Evolutionary conservation across 2,329 filamentous ascomycete species (phyloP), one percentile per base, ranked within the genome.

Genomic region (Hysterium pulicare): DNA sequence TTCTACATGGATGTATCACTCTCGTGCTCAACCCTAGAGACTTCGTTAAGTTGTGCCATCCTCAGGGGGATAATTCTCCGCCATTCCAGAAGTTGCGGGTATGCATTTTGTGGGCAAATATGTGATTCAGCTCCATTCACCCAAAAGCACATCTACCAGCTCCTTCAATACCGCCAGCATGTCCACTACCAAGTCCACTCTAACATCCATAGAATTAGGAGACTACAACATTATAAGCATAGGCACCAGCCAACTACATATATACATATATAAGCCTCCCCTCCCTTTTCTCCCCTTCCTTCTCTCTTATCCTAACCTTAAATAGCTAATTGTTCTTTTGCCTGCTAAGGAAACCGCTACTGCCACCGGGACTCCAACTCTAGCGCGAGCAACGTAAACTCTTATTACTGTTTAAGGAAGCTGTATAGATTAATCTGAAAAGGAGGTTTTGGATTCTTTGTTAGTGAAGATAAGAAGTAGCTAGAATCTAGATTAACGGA

Each of bases 21-120:
- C n/a, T 16, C 13, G 13, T 31, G 13, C 3, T 31, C 3, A 3
- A 9, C 28, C 28, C 8, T 31, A n/a, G 16, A n/a, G 13, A 31
- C 28, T 4, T 8, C 28, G 4, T 8, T 31, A 31, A n/a, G 4
- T 9, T 16, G 80, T 38, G 88, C 84, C 0, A 80, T 81, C 2
- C 78, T 88, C 15, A n/a, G n/a, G n/a, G n/a, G n/a, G n/a, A n/a
- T n/a, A n/a, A n/a, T 68, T 88, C 13, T 74, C 83, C 1, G 84
- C 84, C 2, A 78, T 83, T 1, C 84, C 84, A 1, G 84, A 89
- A 61, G 79, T 89, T 5, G 82, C 83, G n/a, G n/a, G n/a, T n/a
- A n/a, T n/a, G n/a, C n/a, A n/a, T n/a, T n/a, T n/a, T n/a, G n/a
- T n/a, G n/a, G n/a, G n/a, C n/a, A n/a, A n/a, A n/a, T n/a, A n/a